phyloP scores from a whole-genome alignment of 2,329 filamentous ascomycete species.

The Botrytis porri region DNA sequence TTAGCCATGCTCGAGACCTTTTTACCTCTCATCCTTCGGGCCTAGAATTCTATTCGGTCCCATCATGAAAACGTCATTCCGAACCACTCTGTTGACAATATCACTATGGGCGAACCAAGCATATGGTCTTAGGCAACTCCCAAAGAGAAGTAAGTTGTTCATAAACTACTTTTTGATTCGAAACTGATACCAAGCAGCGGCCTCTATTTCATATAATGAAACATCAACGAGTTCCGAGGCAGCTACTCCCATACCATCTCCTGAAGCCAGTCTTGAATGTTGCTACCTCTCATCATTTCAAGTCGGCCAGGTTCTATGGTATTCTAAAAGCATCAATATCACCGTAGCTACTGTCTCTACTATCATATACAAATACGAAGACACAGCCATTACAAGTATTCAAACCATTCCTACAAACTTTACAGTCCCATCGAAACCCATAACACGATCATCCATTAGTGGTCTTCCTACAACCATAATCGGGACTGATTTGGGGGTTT shows the following conservation, averaged over 20 bases:
- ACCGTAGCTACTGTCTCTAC: constrained; percentile 25
- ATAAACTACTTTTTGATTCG: neutral
- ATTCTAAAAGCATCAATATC: constrained; percentile 20
- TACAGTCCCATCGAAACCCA: constrained; percentile 2
- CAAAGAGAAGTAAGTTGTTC: neutral
- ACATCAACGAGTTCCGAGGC: neutral
- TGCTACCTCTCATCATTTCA: constrained; percentile 23
- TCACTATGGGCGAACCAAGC: constrained; percentile 7
- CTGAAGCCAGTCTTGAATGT: constrained; percentile 17
- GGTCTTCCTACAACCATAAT: constrained; percentile 22
- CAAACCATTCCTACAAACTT: constrained; percentile 15
- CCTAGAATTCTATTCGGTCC: neutral
- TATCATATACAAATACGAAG: constrained; percentile 22
- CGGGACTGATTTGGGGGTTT: constrained; percentile 9
- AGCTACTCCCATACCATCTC: neutral
- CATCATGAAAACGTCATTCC: neutral
- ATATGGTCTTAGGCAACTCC: neutral
- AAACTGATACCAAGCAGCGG: neutral
- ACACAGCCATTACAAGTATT: constrained; percentile 20
- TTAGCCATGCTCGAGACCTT: constrained; percentile 6
- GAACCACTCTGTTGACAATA: neutral
- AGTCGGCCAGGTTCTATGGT: constrained; percentile 23
- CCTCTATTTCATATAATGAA: constrained; percentile 4
- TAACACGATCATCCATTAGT: neutral
- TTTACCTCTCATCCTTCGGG: neutral